Evolutionary conservation across 768 basidiomycete species (phyloP), one percentile per base, ranked within the genome.

Genomic region (Rubroboletus pulcherrimus): DNA sequence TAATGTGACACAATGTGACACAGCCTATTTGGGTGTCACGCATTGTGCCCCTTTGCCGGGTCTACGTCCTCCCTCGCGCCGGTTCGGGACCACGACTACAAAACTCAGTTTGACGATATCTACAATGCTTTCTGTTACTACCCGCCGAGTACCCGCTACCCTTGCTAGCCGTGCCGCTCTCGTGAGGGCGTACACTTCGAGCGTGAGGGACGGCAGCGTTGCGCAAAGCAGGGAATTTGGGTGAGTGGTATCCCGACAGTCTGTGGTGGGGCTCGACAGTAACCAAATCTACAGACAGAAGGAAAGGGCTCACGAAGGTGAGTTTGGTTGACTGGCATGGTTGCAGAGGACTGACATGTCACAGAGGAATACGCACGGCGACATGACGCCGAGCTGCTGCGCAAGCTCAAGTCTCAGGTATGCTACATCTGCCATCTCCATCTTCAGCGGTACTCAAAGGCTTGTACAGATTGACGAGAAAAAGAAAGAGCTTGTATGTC

Each of bases 261-360:
- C 26, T 35, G n/a, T 3, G 17, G 26, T n/a, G 5, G 5, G 10
- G 4, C 15, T 37, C 10, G 34, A 34, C 15, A 24, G 30, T 52
- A 24, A 66, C 31, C 47, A 14, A 9, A 7, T 24, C 11, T 26
- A n/a, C 68, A 90, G 88, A 64, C 82, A 83, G 71, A 89, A 82
- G 71, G 88, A 89, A 70, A 84, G 80, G 66, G 88, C 87, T 19
- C 80, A 87, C 49, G 88, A 90, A 73, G 78, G 81, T 77, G 15
- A 42, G 56, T 34, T 63, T 24, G 54, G 67, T 11, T 14, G n/a
- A 15, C 8, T 24, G n/a, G 26, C 15, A 50, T 33, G 21, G 11
- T 6, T 15, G 5, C 6, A 40, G 21, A 7, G 7, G 50, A 34
- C n/a, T 63, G 15, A 63, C 57, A 19, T 19, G 49, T 21, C 45